Percentiles rank a stretch among this genome's conserved stretches.
Evolutionary conservation across 2,329 filamentous ascomycete species (phyloP).

Genomic region (Stachybotrys echinatus): DNA sequence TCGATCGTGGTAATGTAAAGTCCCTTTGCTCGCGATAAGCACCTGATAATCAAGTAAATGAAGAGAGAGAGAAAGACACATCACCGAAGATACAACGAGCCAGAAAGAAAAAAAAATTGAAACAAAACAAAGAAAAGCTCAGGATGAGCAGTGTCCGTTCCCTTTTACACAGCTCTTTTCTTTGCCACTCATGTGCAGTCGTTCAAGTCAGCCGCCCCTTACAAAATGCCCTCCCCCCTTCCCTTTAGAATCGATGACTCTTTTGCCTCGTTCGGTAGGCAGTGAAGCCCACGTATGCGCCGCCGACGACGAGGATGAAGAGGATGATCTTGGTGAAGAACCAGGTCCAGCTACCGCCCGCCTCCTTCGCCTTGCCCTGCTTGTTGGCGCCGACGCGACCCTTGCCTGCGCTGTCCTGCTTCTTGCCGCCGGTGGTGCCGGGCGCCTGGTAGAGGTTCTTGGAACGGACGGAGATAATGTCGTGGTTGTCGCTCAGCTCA

Average conservation of each 20-base stretch:
- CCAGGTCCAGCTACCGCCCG: constrained; percentile 52
- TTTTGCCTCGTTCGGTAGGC: constrained; percentile 67
- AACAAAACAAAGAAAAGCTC: background rate
- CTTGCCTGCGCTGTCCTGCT: constrained; percentile 24
- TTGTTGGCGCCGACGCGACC: constrained; percentile 25
- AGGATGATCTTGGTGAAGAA: constrained; percentile 77
- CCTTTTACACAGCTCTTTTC: constrained; percentile 7
- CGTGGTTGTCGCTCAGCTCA: constrained; percentile 95
- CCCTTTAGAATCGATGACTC: constrained; percentile 48
- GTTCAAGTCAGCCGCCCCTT: background rate
- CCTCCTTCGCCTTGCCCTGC: constrained; percentile 31
- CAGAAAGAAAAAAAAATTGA: background rate
- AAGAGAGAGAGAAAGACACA: background rate
- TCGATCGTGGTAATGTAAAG: too few relatives aligned
- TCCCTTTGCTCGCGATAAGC: too few relatives aligned
- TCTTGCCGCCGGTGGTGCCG: constrained; percentile 36
- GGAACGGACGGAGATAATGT: constrained; percentile 81
- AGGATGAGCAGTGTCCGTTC: constrained; percentile 8
- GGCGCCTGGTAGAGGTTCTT: constrained; percentile 77
- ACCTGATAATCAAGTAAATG: background rate
- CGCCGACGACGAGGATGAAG: constrained; percentile 64
- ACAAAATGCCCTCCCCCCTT: background rate
- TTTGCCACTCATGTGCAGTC: constrained; percentile 5
- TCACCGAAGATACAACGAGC: background rate
- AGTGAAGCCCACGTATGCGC: constrained; percentile 81